A percentile compares a stretch with the other conserved stretches of the same genome.
These are phyloP conservation scores for Hortiboletus flavorubellus DNA, from an alignment of 768 basidiomycete species.

Conservation along the genomic window DNA sequence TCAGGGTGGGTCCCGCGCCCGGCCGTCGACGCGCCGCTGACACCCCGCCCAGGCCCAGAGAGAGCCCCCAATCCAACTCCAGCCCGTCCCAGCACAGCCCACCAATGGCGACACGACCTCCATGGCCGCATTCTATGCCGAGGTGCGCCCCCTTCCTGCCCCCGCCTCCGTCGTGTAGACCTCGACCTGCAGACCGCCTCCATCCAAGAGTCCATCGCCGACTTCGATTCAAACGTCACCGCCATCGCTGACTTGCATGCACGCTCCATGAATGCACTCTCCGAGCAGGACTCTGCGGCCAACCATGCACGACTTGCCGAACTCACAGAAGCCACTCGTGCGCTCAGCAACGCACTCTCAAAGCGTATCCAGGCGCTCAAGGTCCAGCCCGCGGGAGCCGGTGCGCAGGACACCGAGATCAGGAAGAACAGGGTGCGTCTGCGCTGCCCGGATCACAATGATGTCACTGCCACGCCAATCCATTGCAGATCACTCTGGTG, in stretches of 20 bases:
- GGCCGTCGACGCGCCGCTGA: constrained; percentile 39
- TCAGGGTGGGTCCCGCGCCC: constrained; percentile 58
- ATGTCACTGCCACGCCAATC: background rate
- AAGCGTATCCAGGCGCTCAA: constrained; percentile 57
- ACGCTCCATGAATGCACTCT: constrained; percentile 47
- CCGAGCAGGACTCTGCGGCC: constrained; percentile 42
- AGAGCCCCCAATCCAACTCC: constrained; percentile 27
- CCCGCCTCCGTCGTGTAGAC: background rate
- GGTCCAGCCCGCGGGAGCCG: constrained; percentile 31
- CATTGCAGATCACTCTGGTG: constrained; percentile 50
- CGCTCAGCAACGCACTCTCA: constrained; percentile 55
- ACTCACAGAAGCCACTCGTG: constrained; percentile 56
- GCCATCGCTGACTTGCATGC: constrained; percentile 48
- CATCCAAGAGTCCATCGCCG: constrained; percentile 44
- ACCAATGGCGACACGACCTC: constrained; percentile 14
- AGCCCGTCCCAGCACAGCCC: constrained; percentile 9
- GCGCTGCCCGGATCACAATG: background rate
- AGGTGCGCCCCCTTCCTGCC: constrained; percentile 16
- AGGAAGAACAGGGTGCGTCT: constrained; percentile 35
- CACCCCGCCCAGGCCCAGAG: constrained; percentile 52
- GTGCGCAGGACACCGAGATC: constrained; percentile 43
- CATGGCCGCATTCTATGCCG: constrained; percentile 34
- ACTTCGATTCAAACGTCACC: constrained; percentile 44
- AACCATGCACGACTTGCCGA: constrained; percentile 50
- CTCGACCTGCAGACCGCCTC: constrained; percentile 39